These are phyloP conservation scores for Neofusicoccum sp. DNA, from an alignment of 2,329 filamentous ascomycete species.

Conservation along the genomic window DNA sequence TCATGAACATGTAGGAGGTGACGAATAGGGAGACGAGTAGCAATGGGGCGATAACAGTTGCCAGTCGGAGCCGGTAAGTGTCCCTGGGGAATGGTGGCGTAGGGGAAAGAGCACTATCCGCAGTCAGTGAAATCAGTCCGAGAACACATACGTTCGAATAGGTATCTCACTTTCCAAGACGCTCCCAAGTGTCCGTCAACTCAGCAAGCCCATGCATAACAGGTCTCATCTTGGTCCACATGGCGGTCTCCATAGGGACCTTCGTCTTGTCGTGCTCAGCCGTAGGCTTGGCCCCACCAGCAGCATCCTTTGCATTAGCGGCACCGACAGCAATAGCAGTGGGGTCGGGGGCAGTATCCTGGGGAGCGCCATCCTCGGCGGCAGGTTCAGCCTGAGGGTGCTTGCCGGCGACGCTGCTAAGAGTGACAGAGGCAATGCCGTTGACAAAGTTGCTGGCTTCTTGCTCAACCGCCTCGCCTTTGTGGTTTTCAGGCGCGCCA, in stretches of 20 bases:
- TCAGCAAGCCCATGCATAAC: slow-evolving; percentile 66
- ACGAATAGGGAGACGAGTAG: slow-evolving; percentile 45
- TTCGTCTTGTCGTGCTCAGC: slow-evolving; percentile 71
- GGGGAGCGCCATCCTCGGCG: slow-evolving; percentile 42
- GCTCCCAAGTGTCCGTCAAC: slow-evolving; percentile 61
- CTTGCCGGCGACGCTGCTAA: slow-evolving; percentile 74
- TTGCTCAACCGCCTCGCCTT: slow-evolving; percentile 79
- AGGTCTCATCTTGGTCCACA: slow-evolving; percentile 74
- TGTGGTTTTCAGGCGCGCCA: slow-evolving; percentile 77
- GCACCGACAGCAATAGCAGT: slow-evolving; percentile 55
- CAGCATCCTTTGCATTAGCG: slow-evolving; percentile 54
- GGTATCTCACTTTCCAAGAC: slow-evolving; percentile 57
- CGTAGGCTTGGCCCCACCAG: slow-evolving; percentile 50
- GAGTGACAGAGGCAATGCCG: slow-evolving; percentile 67
- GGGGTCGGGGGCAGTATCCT: slow-evolving; percentile 60
- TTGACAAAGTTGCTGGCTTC: slow-evolving; percentile 81
- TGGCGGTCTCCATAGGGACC: slow-evolving; percentile 70
- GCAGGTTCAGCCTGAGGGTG: slow-evolving; percentile 65
- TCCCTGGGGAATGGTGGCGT: slow-evolving; percentile 49
- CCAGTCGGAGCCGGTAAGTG: slow-evolving; percentile 45
- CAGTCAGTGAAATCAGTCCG: background rate
- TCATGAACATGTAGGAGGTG: slow-evolving; percentile 54
- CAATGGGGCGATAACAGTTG: slow-evolving; percentile 45
- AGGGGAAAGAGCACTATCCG: slow-evolving; percentile 43
- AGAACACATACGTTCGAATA: background rate